Base-by-base conservation (phyloP, 2,329 filamentous ascomycete species). In the Colletotrichum musicola region DNA sequence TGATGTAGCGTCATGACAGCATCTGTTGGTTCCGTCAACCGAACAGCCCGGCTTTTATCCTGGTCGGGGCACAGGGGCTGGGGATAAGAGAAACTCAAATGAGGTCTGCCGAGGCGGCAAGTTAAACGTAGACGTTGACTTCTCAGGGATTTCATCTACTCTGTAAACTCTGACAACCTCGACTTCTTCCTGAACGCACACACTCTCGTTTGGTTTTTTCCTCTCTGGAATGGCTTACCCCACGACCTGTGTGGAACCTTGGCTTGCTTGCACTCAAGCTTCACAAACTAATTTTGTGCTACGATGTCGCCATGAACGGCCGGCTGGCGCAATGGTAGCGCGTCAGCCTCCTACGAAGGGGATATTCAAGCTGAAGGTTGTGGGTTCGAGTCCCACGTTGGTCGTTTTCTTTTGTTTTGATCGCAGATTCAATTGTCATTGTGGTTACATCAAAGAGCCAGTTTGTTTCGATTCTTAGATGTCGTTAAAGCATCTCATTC, bases 371-470 rank as follows among this genome's bases (percentile, higher is more conserved):
- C 65, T 63, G 65, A 68, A 68, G 65, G 62, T 68, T 68, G 54
- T 68, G 65, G 65, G 65, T 68, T 68, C 65, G 65, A 68, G 65
- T 68, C 65, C 65, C 65, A 65, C 54, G 62, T 68, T 30, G 65
- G 65, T 65, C 65, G 59, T 14, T 14, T 38, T 25, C 13, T 35
- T 62, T 62, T 53, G 47, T 18, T 44, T 30, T 30, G 6, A 35
- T 7, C 9, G 30, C 10, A 44, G n/a, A 0, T 18, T 30, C 3
- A 14, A 2, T 22, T 16, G 14, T 35, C 10, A 3, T 10, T 35
- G 30, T 35, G 30, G 7, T 10, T 10, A 35, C 7, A 9, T 9
- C 7, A 14, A 46, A 16, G 42, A 46, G 16, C 14, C 4, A 46
- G 14, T 9, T 16, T 6, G 6, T 46, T 2, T 3, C 42, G 30